phyloP scores from a whole-genome alignment of 2,329 filamentous ascomycete genomes.

The Mariannaea sp. region DNA sequence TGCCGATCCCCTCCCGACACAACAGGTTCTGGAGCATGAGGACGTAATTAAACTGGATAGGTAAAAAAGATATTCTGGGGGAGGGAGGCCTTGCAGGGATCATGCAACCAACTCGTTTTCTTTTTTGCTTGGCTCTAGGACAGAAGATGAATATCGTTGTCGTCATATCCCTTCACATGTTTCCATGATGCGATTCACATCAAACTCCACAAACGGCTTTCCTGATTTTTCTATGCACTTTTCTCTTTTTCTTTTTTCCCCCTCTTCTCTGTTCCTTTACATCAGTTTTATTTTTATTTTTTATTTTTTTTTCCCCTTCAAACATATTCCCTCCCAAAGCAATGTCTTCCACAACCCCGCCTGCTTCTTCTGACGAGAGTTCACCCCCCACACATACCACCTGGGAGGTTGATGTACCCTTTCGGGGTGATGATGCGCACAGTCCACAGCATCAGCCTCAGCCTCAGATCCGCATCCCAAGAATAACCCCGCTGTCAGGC shows the following conservation, averaged over 20 bases:
- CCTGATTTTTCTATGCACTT: slow-evolving; percentile 4
- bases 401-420: slow-evolving; percentile 35
- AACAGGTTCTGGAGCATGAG: not conserved
- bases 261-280: slow-evolving; percentile 17
- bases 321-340: too few species aligned
- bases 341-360: slow-evolving; percentile 13
- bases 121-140: not conserved
- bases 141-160: slow-evolving; percentile 11
- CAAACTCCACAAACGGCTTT: too few species aligned
- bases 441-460: slow-evolving; percentile 20
- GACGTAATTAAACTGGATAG: too few species aligned
- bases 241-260: slow-evolving; percentile 16
- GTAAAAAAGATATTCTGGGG: too few species aligned
- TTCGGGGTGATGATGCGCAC: slow-evolving; percentile 10
- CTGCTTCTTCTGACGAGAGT: slow-evolving; percentile 24
- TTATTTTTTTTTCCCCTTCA: too few species aligned
- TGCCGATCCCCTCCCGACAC: not conserved
- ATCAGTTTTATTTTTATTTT: too few species aligned
- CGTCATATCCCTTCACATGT: slow-evolving; percentile 37
- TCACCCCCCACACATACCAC: slow-evolving; percentile 38
- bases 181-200: slow-evolving; percentile 24
- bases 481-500: slow-evolving; percentile 47
- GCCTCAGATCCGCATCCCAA: slow-evolving; percentile 44
- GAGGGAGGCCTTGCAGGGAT: slow-evolving; percentile 3
- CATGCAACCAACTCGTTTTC: not conserved